Base-by-base conservation (phyloP, 176 grass and related monocot genomes). In the Paspalum vaginatum region DNA sequence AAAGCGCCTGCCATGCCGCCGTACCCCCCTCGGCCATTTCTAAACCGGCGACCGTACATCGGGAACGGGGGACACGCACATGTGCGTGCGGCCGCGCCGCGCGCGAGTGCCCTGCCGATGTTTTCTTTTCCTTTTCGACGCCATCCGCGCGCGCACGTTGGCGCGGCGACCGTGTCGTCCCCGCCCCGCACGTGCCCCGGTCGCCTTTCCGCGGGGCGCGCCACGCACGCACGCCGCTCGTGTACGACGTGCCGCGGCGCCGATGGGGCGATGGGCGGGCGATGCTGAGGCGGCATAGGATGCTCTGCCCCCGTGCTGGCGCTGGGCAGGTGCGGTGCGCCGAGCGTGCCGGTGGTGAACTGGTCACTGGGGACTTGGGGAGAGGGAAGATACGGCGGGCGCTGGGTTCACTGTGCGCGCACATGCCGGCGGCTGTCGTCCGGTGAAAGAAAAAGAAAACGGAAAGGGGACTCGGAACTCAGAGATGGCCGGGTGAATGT, bases 221-320 rank as follows among this genome's bases (percentile, higher is more conserved):
- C 55, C 63, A 55, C 13, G 57, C 57, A 8, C 8, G 42, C 56
- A 59, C 25, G 56, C 21, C n/a, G 21, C 56, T 59, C 55, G 9
- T 58, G 55, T 21, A 32, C 32, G 32, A 32, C 32, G 32, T 32
- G 32, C 32, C 32, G 32, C 32, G 2, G 32, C 32, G 32, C 32
- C n/a, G n/a, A 21, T 10, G 22, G 10, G 56, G 20, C 1, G n/a
- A 22, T 9, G 55, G 8, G 9, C 9, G n/a, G 9, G 57, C 9
- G 40, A n/a, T n/a, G n/a, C n/a, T 45, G 20, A 25, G 25, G 5
- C 0, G 22, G 49, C 87, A 76, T 85, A 76, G 81, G 87, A 89
- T 85, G 82, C 81, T 61, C 61, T 76, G 52, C 42, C 32, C 54
- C 55, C 7, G 72, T 58, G 53, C n/a, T n/a, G 54, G 72, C 11